Conservation (phyloP, 768 basidiomycete genomes). For the Imleria badia region DNA sequence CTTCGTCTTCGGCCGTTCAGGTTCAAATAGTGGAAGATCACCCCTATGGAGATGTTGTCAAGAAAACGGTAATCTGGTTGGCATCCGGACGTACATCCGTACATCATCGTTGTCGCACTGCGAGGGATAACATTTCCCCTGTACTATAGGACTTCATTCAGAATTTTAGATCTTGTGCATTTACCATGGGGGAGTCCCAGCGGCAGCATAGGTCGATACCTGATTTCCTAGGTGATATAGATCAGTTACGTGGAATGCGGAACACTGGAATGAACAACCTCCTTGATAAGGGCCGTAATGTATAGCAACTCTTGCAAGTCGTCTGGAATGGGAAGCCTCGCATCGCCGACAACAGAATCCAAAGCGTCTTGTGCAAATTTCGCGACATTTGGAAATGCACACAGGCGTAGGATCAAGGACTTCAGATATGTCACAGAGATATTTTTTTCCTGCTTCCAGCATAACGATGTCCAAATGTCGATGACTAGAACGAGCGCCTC, state of each 20-base stretch:
- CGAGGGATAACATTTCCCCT: background rate
- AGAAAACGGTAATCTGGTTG: too few species aligned
- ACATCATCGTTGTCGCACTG: background rate
- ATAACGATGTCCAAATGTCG: background rate
- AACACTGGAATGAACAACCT: background rate
- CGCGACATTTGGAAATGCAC: constrained; percentile 3
- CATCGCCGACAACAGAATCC: constrained; percentile 3
- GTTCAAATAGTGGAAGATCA: constrained; percentile 1
- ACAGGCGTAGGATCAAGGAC: constrained; percentile 1
- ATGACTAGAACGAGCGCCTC: background rate
- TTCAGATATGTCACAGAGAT: constrained; percentile 3
- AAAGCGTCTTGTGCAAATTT: background rate
- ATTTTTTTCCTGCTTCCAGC: constrained; percentile 2
- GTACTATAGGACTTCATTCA: background rate
- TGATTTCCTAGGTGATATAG: background rate
- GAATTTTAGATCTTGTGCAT: background rate
- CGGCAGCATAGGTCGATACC: constrained; percentile 2
- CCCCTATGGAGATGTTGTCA: background rate
- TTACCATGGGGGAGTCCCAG: constrained; percentile 3
- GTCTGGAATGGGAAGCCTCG: background rate
- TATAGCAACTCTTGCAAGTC: constrained; percentile 4
- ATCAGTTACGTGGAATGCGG: background rate
- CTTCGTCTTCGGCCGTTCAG: constrained; percentile 3
- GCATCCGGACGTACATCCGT: background rate
- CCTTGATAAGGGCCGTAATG: constrained; percentile 1